A percentile compares a stretch with the other conserved stretches of the same genome.
Conservation (phyloP, 2,329 filamentous ascomycete species). For the Fusarium dlaminii region DNA sequence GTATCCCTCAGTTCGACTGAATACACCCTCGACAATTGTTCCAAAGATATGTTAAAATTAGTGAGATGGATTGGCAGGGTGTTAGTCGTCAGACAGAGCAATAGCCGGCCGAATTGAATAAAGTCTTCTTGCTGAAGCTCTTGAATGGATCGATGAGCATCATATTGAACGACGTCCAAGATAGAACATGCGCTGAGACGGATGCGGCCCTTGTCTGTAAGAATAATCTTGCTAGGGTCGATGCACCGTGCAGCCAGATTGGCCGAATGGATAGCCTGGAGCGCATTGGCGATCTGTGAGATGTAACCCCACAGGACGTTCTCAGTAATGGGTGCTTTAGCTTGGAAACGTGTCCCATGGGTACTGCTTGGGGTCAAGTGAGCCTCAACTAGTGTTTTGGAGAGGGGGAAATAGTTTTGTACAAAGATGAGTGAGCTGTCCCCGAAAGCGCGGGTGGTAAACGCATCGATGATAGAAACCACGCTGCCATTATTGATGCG, state of each 20-base stretch:
- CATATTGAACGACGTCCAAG: conserved; percentile 87
- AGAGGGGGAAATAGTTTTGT: conserved; percentile 90
- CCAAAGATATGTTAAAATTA: conserved; percentile 76
- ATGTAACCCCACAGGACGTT: conserved; percentile 90
- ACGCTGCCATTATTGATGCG: conserved; percentile 82
- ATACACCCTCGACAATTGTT: conserved; percentile 80
- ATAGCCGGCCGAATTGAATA: conserved; percentile 81
- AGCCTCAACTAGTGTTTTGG: conserved; percentile 87
- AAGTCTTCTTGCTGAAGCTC: conserved; percentile 92
- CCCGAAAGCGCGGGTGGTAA: conserved; percentile 91
- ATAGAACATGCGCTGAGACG: conserved; percentile 89
- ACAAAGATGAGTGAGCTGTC: conserved; percentile 96
- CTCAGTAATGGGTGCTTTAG: conserved; percentile 68
- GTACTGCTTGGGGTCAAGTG: conserved; percentile 65
- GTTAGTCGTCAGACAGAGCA: conserved; percentile 83
- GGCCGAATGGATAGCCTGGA: conserved; percentile 84
- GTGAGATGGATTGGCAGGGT: conserved; percentile 62
- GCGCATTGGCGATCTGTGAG: conserved; percentile 86
- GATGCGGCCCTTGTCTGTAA: conserved; percentile 91
- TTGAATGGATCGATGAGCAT: conserved; percentile 71
- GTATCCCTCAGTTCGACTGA: conserved; percentile 81
- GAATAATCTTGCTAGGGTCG: conserved; percentile 85
- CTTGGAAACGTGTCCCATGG: conserved; percentile 56
- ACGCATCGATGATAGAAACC: conserved; percentile 89
- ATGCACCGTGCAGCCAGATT: conserved; percentile 88